Conservation (phyloP, 1,284 basidiomycete species). For the Malassezia japonica region DNA sequence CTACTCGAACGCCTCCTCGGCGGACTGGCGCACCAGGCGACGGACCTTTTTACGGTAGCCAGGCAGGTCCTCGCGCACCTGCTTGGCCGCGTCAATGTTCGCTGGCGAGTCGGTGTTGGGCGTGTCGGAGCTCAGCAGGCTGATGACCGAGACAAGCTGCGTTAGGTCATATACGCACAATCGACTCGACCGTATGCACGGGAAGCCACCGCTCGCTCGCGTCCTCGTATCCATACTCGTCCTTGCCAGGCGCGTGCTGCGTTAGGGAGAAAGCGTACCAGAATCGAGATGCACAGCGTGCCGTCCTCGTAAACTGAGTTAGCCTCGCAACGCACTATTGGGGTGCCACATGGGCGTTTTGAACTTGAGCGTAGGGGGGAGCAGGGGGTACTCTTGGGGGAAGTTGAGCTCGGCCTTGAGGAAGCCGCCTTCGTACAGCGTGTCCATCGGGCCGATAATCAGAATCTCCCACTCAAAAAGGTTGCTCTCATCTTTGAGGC, state of each 20-base stretch:
- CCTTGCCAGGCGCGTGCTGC: conserved; percentile 88
- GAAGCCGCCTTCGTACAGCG: conserved; percentile 48
- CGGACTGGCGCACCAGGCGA: conserved; percentile 40
- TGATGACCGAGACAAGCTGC: conserved; percentile 91
- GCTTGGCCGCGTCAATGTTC: conserved; percentile 72
- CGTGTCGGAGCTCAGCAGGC: conserved; percentile 78
- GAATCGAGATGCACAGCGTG: conserved; percentile 86
- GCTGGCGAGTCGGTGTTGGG: conserved; percentile 92
- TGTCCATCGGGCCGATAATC: conserved; percentile 48
- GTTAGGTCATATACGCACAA: conserved; percentile 57
- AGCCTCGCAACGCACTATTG: conserved; percentile 59
- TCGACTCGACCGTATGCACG: conserved; percentile 91
- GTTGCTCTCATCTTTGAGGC: conserved; percentile 47
- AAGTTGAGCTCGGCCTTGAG: conserved; percentile 44
- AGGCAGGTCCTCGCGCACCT: conserved; percentile 42
- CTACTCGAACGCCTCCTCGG: conserved; percentile 33
- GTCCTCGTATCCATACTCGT: conserved; percentile 96
- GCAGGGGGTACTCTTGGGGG: conserved; percentile 61
- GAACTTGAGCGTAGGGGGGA: conserved; percentile 92
- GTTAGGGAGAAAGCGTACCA: conserved; percentile 53
- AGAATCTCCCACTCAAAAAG: conserved; percentile 48
- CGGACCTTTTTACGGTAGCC: conserved; percentile 46
- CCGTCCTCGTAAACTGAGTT: conserved; percentile 70
- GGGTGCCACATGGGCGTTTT: conserved; percentile 98
- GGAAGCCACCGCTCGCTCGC: conserved; percentile 96